A percentile compares a stretch with the other conserved stretches of the same genome.
Conservation (phyloP, 148 eudicot species). For the Nepenthes gracilis region DNA sequence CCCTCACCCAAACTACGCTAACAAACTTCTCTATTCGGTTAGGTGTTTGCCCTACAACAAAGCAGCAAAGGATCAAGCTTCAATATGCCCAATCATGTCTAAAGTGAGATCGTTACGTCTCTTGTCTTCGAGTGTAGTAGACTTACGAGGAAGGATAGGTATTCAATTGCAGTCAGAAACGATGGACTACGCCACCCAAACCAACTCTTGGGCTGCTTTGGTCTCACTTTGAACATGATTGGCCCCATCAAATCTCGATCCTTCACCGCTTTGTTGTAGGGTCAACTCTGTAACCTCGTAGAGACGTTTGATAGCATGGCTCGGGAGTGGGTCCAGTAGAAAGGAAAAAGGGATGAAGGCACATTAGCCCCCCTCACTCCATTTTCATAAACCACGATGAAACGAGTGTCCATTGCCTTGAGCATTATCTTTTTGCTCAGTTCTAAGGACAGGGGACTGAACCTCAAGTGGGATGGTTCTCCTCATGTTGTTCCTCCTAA, state of each 20-base stretch:
- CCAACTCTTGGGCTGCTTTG: no score
- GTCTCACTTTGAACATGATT: no score
- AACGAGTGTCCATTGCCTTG: conserved; percentile 25
- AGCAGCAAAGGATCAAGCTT: no score
- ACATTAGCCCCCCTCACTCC: conserved; percentile 75
- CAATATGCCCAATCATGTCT: no score
- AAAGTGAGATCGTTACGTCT: no score
- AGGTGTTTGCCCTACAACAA: background rate
- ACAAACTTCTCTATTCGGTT: conserved; percentile 31
- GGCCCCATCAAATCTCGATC: no score
- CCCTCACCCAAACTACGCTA: conserved; percentile 57
- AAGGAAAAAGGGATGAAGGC: conserved; percentile 71
- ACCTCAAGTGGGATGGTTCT: conserved; percentile 38
- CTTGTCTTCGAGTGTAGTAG: no score
- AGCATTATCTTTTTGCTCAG: conserved; percentile 35
- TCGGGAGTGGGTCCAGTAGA: conserved; percentile 78
- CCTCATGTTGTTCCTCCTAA: conserved; percentile 74
- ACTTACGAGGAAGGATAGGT: no score
- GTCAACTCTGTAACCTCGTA: conserved; percentile 10
- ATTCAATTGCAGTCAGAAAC: no score
- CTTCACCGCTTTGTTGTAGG: background rate
- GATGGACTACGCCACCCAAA: no score
- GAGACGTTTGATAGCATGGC: conserved; percentile 35
- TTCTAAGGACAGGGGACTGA: conserved; percentile 40
- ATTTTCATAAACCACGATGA: conserved; percentile 80